Percentiles rank a stretch among this genome's conserved stretches.
Evolutionary conservation across 352 stramenopile genomes (phyloP).

Genomic region (Phytopythium ostracodes): DNA sequence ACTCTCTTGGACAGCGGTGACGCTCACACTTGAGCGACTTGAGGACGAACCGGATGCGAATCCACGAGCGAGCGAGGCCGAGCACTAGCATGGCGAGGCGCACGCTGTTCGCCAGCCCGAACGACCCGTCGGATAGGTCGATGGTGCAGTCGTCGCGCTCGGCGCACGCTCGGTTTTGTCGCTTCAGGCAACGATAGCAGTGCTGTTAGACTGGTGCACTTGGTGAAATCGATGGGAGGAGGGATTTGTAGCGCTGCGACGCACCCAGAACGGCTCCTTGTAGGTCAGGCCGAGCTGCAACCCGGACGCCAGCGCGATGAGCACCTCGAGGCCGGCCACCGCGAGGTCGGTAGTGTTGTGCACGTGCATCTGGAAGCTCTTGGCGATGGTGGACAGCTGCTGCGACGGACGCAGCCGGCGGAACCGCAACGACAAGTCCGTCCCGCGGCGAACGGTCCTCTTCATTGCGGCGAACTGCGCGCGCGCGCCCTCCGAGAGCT

Average conservation of each 20-base stretch:
- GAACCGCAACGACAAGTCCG: constrained; percentile 18
- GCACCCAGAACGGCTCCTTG: constrained; percentile 30
- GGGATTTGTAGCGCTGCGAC: not conserved
- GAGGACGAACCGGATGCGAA: constrained; percentile 18
- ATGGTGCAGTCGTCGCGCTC: constrained; percentile 20
- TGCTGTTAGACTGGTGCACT: not conserved
- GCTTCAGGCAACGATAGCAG: constrained; percentile 9
- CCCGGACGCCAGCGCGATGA: constrained; percentile 38
- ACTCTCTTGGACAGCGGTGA: constrained; percentile 3
- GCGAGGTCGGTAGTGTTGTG: constrained; percentile 34
- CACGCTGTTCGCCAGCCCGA: constrained; percentile 26
- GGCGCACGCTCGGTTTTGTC: constrained; percentile 44
- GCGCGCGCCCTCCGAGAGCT: constrained; percentile 3
- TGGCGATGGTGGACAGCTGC: constrained; percentile 17
- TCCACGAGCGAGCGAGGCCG: constrained; percentile 10
- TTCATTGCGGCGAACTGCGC: not conserved
- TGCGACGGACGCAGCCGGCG: constrained; percentile 2
- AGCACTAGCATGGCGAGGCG: constrained; percentile 19
- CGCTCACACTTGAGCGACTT: constrained; percentile 4
- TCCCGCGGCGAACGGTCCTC: constrained; percentile 5
- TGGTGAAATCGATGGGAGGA: too few species aligned
- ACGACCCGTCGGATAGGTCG: constrained; percentile 35
- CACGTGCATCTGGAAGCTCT: constrained; percentile 39
- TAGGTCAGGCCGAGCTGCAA: constrained; percentile 38
- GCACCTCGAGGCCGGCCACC: constrained; percentile 35